Base-by-base conservation (phyloP, 2,329 filamentous ascomycete genomes). In the Sporothrix euskadiensis region DNA sequence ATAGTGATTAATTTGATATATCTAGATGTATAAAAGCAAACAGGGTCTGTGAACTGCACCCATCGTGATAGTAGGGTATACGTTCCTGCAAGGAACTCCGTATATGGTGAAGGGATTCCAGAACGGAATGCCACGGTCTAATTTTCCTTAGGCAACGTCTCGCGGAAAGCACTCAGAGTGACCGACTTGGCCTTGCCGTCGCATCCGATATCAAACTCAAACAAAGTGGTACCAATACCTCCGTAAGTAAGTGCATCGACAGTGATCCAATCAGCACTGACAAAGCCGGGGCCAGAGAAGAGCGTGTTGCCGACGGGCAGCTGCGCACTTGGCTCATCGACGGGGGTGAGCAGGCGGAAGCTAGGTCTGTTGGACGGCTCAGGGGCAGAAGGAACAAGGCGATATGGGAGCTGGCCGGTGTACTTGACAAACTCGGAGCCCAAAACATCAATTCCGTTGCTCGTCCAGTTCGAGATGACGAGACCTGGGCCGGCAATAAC, bases 381-480 rank as follows among this genome's bases (percentile, higher is more conserved):
- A 4, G 16, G 7, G 9, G 54, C 39, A 4, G 69, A 63, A 5
- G 69, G 70, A 44, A 74, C 61, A 14, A 74, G 71, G n/a, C 73
- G 73, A 68, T 69, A 74, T 0, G 73, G 71, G 9, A 10, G 69
- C 2, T 19, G 52, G 22, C 73, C 73, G 2, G 59, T n/a, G 26
- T 52, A 68, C 39, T 81, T 71, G 30, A n/a, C 61, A 6, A 74
- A 39, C 1, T 52, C 26, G 16, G 71, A 73, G 1, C 77, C 74
- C 0, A 83, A 75, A 0, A 85, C 79, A 68, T 85, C 80, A 39
- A 83, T 81, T 2, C 82, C 83, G 10, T 82, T 82, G 52, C 84
- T 80, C 16, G 79, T 76, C 80, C 83, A 85, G 49, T 78, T 76
- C 9, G 79, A 75, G 12, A 86, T 80, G 9, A 77, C 66, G 1